Base-by-base conservation (phyloP, 805 yeast genomes). In the Candida nemodendra region DNA sequence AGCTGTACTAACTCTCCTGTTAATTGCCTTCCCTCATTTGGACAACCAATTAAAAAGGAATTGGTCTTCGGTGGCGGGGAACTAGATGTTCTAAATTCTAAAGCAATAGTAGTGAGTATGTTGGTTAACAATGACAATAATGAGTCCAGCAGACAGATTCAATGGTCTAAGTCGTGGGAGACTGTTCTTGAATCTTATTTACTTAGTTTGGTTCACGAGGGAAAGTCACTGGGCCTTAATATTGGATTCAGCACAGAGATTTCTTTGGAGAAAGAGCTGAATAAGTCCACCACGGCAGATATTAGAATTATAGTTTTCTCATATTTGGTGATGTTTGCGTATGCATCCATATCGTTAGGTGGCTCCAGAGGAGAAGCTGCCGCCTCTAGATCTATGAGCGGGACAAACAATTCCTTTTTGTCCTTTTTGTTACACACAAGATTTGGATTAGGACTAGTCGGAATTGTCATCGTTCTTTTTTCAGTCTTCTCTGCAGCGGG, bases 401-500 rank as follows among this genome's bases (percentile, higher is more conserved):
- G 41, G 16, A 43, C 38, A 1, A 32, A 38, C 19, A n/a, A 28
- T 34, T 30, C 47, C 0, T 23, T 48, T 14, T 26, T 51, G 3
- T 42, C 41, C 9, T 33, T 39, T 11, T 61, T 74, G 16, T 59
- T 68, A 4, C 50, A 66, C 34, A 81, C 95, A 1, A 76, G 95
- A 45, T 77, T 88, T 50, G 70, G 80, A 13, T 66, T 91, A 16
- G 98, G 96, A 0, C 63, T 87, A 26, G 71, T 81, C n/a, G 99
- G 98, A 1, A 85, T 91, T 17, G 41, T 78, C 4, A 84, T 90
- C 26, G 96, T 93, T 11, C 62, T 87, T 17, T 59, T 87, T 8
- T 89, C 96, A 0, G 95, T 91, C 1, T 60, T 77, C 1, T 74
- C 95, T 1, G 79, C 97, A 0, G 86, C 89, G 0, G 98, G 98